Evolutionary conservation across 2,329 filamentous ascomycete genomes (phyloP).

Genomic region (Colletotrichum spaethianum): DNA sequence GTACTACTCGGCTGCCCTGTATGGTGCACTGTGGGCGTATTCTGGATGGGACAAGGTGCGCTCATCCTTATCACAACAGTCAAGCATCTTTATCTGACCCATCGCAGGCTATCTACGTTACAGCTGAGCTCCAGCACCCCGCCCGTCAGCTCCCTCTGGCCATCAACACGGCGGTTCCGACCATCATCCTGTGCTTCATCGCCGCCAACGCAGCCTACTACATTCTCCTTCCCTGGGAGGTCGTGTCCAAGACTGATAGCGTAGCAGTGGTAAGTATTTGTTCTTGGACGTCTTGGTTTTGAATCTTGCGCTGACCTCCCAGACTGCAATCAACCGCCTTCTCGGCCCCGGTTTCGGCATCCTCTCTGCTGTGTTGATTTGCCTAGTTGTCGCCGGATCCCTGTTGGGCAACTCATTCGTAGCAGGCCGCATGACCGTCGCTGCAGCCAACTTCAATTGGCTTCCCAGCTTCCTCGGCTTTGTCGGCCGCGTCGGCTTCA

Average conservation of each 20-base stretch:
- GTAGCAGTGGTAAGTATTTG: constrained; percentile 69
- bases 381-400: constrained; percentile 73
- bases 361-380: constrained; percentile 69
- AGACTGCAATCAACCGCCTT: constrained; percentile 70
- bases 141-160: constrained; percentile 70
- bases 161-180: constrained; percentile 73
- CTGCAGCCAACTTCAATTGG: constrained; percentile 68
- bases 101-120: constrained; percentile 67
- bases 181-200: constrained; percentile 72
- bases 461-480: constrained; percentile 61
- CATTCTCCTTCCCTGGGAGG: constrained; percentile 71
- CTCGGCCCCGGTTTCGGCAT: constrained; percentile 68
- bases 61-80: background rate
- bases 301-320: constrained; percentile 26
- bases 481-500: constrained; percentile 59
- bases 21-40: constrained; percentile 75
- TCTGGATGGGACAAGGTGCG: constrained; percentile 77
- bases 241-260: constrained; percentile 71
- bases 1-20: constrained; percentile 72
- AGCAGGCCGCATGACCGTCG: constrained; percentile 72
- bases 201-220: constrained; percentile 75
- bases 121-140: constrained; percentile 66
- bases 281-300: background rate
- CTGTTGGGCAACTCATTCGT: constrained; percentile 75
- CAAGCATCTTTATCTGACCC: background rate